Percentiles rank a stretch among this genome's conserved stretches.
Conservation (phyloP, 768 basidiomycete genomes). For the Serendipita sp. region DNA sequence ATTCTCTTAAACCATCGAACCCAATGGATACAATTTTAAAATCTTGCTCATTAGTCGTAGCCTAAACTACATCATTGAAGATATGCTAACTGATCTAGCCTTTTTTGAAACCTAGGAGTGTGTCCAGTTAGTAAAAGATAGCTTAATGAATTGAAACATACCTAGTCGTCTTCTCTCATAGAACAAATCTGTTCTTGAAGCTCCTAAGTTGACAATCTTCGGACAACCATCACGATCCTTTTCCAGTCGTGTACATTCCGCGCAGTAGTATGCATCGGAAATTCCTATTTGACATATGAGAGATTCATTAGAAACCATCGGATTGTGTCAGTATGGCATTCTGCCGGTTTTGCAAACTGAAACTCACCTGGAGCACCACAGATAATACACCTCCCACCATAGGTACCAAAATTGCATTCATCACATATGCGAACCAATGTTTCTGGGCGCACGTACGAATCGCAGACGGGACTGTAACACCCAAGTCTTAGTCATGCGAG, state of each 20-base stretch:
- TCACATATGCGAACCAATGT: slow-evolving; percentile 97
- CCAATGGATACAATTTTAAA: neutral
- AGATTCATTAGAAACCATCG: neutral
- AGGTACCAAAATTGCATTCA: slow-evolving; percentile 98
- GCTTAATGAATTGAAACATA: slow-evolving; percentile 19
- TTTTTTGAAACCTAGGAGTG: slow-evolving; percentile 53
- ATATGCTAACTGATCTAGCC: slow-evolving; percentile 18
- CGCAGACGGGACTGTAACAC: slow-evolving; percentile 73
- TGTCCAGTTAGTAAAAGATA: neutral
- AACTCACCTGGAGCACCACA: slow-evolving; percentile 81
- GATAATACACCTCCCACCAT: slow-evolving; percentile 94
- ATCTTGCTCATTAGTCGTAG: too few species aligned
- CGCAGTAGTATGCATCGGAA: slow-evolving; percentile 97
- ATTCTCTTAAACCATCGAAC: neutral
- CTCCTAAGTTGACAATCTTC: slow-evolving; percentile 94
- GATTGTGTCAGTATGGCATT: neutral
- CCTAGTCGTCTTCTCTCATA: slow-evolving; percentile 79
- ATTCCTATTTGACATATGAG: slow-evolving; percentile 44
- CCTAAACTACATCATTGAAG: neutral
- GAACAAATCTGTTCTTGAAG: slow-evolving; percentile 81
- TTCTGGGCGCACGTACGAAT: slow-evolving; percentile 97
- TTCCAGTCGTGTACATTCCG: slow-evolving; percentile 90
- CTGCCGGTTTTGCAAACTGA: neutral
- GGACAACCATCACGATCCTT: slow-evolving; percentile 98
- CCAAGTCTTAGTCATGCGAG: neutral